A percentile compares a stretch with the other conserved stretches of the same genome.
phyloP scores from a whole-genome alignment of 2,329 filamentous ascomycete genomes.

The Botrytis squamosa region DNA sequence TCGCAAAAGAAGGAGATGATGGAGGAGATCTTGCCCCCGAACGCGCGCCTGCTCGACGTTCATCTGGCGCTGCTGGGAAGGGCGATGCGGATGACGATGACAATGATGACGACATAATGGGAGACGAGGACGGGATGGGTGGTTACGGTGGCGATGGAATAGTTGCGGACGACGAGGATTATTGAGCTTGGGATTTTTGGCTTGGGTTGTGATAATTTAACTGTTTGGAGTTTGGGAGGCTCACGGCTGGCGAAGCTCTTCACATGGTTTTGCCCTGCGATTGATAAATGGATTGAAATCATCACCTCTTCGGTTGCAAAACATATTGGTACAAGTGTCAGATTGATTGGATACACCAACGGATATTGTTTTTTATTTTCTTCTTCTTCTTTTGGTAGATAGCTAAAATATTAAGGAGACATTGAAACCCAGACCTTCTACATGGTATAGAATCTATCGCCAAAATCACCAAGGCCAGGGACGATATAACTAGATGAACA shows the following conservation, averaged over 20 bases:
- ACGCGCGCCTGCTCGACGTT: constrained; percentile 27
- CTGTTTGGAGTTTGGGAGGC: constrained; percentile 10
- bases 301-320: not conserved
- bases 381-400: not conserved
- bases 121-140: constrained; percentile 49
- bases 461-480: constrained; percentile 91
- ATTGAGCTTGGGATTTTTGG: constrained; percentile 39
- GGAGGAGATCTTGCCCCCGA: constrained; percentile 34
- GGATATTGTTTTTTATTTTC: not conserved
- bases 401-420: not conserved
- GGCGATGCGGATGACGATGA: constrained; percentile 39
- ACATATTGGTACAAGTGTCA: constrained; percentile 8
- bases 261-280: constrained; percentile 1
- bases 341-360: not conserved
- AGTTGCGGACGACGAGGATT: constrained; percentile 56
- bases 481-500: constrained; percentile 75
- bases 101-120: constrained; percentile 37
- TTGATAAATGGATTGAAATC: not conserved
- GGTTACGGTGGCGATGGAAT: constrained; percentile 55
- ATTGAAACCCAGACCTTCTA: constrained; percentile 43
- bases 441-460: constrained; percentile 92
- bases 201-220: constrained; percentile 9
- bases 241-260: constrained; percentile 8
- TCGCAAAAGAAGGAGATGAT: constrained; percentile 58
- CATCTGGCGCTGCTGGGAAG: constrained; percentile 29